phyloP scores from a whole-genome alignment of 305 asterid species.

The Lippia alba region DNA sequence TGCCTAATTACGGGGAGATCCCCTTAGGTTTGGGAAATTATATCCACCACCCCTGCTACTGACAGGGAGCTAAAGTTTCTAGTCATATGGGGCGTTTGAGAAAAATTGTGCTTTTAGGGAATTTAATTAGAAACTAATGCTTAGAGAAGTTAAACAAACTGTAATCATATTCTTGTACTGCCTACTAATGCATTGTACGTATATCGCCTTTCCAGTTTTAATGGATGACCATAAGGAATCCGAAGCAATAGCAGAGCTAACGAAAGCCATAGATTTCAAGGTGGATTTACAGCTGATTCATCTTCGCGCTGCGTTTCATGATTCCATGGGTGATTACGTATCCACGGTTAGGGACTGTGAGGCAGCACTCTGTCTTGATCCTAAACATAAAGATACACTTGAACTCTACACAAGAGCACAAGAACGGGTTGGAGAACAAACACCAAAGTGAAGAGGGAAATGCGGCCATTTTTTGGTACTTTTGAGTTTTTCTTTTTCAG shows the following conservation, averaged over 20 bases:
- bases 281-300: slow-evolving; percentile 68
- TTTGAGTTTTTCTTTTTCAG: not conserved
- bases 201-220: slow-evolving; percentile 47
- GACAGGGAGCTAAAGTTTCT: not conserved
- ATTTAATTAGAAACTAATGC: too few relatives aligned
- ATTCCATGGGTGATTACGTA: slow-evolving; percentile 53
- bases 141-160: too few relatives aligned
- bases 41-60: not conserved
- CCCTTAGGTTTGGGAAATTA: not conserved
- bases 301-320: slow-evolving; percentile 81
- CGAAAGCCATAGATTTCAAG: slow-evolving; percentile 66
- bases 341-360: slow-evolving; percentile 64
- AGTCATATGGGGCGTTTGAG: too few relatives aligned
- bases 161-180: too few relatives aligned
- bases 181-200: not conserved
- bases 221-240: slow-evolving; percentile 78
- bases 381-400: slow-evolving; percentile 54
- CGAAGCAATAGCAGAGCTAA: slow-evolving; percentile 67
- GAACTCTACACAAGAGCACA: slow-evolving; percentile 54
- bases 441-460: slow-evolving; percentile 13
- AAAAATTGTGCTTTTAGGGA: too few relatives aligned
- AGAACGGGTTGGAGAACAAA: slow-evolving; percentile 45
- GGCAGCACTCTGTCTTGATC: slow-evolving; percentile 75
- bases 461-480: not conserved
- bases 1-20: not conserved